These are phyloP conservation scores for Trypanosoma mega DNA, from an alignment of 208 protist species.

Conservation along the genomic window DNA sequence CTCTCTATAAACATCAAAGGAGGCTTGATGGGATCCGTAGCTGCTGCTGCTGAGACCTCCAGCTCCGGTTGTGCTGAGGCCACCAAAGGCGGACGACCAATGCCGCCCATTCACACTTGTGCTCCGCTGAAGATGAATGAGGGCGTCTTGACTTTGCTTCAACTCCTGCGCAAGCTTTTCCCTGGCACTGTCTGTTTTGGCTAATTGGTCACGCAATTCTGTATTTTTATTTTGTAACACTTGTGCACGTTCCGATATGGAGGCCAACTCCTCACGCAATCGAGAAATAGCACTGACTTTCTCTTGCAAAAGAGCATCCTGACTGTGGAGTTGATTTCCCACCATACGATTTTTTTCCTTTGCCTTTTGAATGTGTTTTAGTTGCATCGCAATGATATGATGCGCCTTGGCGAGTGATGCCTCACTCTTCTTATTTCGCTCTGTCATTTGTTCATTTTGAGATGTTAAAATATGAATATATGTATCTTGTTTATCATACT, in stretches of 20 bases:
- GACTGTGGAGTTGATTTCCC: constrained; percentile 50
- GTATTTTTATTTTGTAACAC: constrained; percentile 45
- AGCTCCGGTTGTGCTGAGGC: not conserved
- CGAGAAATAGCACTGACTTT: constrained; percentile 34
- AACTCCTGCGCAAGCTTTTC: constrained; percentile 70
- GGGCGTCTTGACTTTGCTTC: constrained; percentile 70
- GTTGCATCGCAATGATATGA: constrained; percentile 85
- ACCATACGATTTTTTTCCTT: constrained; percentile 66
- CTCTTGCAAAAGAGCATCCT: constrained; percentile 60
- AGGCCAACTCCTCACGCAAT: constrained; percentile 45
- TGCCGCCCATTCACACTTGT: constrained; percentile 71
- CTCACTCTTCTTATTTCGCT: constrained; percentile 37
- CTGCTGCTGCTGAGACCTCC: constrained; percentile 17
- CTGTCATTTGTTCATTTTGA: constrained; percentile 68
- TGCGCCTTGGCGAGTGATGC: constrained; percentile 70
- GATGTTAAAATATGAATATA: constrained; percentile 72
- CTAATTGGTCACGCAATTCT: constrained; percentile 70
- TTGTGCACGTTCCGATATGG: constrained; percentile 35
- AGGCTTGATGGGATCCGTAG: constrained; percentile 2
- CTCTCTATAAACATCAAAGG: constrained; percentile 27
- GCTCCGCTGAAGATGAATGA: constrained; percentile 79
- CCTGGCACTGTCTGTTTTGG: constrained; percentile 55
- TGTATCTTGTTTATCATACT: constrained; percentile 73
- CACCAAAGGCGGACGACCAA: constrained; percentile 47
- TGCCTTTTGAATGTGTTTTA: constrained; percentile 60